Evolutionary conservation across 176 grass and related monocot genomes (phyloP).

Genomic region (Raddia guianensis): DNA sequence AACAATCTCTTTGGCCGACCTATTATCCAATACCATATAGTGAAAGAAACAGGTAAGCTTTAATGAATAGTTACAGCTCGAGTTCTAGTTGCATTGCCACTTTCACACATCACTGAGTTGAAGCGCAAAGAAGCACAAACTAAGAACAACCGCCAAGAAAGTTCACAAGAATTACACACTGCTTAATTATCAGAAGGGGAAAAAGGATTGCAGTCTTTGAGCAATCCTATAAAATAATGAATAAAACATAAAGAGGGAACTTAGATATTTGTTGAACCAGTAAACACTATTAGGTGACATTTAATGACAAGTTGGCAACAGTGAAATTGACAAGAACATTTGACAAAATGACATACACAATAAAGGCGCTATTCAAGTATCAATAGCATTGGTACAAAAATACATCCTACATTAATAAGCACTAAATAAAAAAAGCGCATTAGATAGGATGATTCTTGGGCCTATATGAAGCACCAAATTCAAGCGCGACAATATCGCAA

Average conservation of each 20-base stretch:
- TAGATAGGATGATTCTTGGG: background rate
- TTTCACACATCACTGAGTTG: background rate
- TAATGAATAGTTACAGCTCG: constrained; percentile 18
- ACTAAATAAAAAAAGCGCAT: background rate
- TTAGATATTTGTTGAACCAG: background rate
- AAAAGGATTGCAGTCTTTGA: constrained; percentile 18
- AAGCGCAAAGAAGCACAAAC: background rate
- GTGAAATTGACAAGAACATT: constrained; percentile 26
- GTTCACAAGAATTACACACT: background rate
- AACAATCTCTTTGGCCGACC: constrained; percentile 84
- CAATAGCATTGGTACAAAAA: constrained; percentile 2
- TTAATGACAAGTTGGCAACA: constrained; percentile 29
- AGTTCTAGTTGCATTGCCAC: background rate
- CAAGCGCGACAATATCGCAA: background rate
- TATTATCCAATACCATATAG: constrained; percentile 38
- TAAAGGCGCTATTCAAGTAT: background rate
- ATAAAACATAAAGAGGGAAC: background rate
- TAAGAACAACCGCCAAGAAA: background rate
- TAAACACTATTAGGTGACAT: constrained; percentile 4
- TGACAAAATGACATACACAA: constrained; percentile 19
- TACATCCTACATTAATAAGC: background rate
- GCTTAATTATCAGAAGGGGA: background rate
- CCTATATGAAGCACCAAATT: background rate
- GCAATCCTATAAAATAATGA: background rate
- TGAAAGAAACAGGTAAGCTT: constrained; percentile 30